Conservation (phyloP, 2,329 filamentous ascomycete species). For the Sporothrix brunneoviolacea region DNA sequence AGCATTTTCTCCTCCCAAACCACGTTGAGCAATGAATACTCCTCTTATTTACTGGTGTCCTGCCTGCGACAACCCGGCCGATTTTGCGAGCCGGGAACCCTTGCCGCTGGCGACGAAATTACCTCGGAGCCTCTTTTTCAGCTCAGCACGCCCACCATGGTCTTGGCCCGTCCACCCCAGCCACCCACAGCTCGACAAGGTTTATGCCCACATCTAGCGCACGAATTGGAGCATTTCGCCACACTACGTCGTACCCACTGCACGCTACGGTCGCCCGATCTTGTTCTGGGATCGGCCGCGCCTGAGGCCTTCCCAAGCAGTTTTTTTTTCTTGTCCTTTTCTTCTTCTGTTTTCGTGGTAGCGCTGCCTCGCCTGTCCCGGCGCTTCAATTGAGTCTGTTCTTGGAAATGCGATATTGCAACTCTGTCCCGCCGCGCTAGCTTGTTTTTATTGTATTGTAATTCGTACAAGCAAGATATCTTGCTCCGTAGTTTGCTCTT, state of each 20-base stretch:
- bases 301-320: not conserved
- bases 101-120: too few species aligned
- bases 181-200: slow-evolving; percentile 9
- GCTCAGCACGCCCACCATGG: slow-evolving; percentile 3
- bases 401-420: slow-evolving; percentile 3
- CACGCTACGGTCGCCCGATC: not conserved
- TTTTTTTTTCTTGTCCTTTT: too few species aligned
- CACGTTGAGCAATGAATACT: too few species aligned
- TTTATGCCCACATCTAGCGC: slow-evolving; percentile 2
- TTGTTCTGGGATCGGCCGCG: slow-evolving; percentile 2
- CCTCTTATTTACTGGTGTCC: too few species aligned
- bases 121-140: slow-evolving; percentile 8
- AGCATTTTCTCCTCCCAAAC: too few species aligned
- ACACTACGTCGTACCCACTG: too few species aligned
- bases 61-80: too few species aligned
- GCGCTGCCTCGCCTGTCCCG: slow-evolving; percentile 1
- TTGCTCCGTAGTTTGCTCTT: too few species aligned
- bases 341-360: too few species aligned
- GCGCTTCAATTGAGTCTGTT: slow-evolving; percentile 2
- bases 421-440: not conserved
- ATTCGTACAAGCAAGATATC: too few species aligned
- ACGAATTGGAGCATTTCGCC: not conserved
- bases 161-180: not conserved
- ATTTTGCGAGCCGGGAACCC: too few species aligned
- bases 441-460: too few species aligned